A percentile compares a stretch with the other conserved stretches of the same genome.
Conservation (phyloP, 805 yeast genomes). For the Candida berthetii region DNA sequence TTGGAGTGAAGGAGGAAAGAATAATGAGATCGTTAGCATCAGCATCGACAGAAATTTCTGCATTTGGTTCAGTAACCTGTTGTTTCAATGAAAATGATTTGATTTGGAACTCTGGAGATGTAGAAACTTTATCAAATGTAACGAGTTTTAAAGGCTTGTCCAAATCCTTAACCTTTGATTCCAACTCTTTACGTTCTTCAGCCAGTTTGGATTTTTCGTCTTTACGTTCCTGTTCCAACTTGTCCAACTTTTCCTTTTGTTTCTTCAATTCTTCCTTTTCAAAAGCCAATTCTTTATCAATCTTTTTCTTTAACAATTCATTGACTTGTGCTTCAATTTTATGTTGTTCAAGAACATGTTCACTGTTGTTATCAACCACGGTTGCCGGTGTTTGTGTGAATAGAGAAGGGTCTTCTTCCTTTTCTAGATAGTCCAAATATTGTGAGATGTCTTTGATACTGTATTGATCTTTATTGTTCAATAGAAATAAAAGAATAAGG, state of each 20-base stretch:
- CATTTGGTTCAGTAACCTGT: neutral
- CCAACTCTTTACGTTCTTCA: neutral
- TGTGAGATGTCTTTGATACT: neutral
- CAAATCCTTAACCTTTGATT: neutral
- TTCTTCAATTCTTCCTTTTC: neutral
- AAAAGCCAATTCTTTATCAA: neutral
- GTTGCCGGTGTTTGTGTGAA: neutral
- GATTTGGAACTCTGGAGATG: neutral
- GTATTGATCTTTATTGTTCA: neutral
- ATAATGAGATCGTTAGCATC: conserved; percentile 9
- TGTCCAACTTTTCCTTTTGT: neutral
- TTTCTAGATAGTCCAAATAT: neutral
- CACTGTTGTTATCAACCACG: neutral
- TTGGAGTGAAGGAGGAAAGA: conserved; percentile 7
- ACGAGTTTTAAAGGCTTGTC: neutral
- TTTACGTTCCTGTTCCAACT: too few species aligned
- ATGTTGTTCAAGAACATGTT: neutral
- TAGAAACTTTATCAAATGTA: too few species aligned
- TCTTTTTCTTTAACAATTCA: neutral
- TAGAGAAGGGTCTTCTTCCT: neutral
- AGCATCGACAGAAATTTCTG: conserved; percentile 3
- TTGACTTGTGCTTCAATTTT: neutral
- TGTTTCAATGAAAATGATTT: neutral
- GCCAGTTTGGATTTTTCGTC: neutral
- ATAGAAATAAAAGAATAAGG: too few species aligned